Base-by-base conservation (phyloP, 139 green algal species). In the Helicosporidium sp. region DNA sequence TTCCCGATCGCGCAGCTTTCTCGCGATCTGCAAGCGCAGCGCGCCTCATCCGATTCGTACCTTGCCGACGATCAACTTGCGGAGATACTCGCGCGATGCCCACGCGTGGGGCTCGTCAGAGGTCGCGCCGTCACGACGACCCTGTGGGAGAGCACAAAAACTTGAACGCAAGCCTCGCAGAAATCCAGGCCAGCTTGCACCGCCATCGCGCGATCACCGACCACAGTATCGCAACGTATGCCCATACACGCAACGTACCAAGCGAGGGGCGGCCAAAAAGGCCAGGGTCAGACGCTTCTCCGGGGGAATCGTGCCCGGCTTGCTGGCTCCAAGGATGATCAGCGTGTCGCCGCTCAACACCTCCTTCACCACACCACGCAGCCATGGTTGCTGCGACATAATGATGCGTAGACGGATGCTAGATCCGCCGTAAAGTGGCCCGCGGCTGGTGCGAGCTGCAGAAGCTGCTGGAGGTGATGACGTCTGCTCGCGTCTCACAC, bases 71-170 rank as follows among this genome's bases (percentile, higher is more conserved):
- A 67, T 55, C 28, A 81, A 75, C 53, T 84, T 82, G 41, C 88
- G 72, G 43, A 97, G 65, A 42, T 80, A 90, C 58, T 97, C 88
- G n/a, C 81, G 66, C 4, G 73, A 70, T 18, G 82, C 60, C 78
- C 79, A 94, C 7, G 88, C 88, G 53, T 88, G 94, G 2, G 86
- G 69, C 62, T 97, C 88, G 22, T 95, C 87, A n/a, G 49, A 61
- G 3, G 68, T 83, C 23, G 48, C 64, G 17, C 79, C 81, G 63
- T 97, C 87, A 4, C 85, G 69, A 15, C 85, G 76, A n/a, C 76
- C 84, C 83, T 95, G 64, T 51, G 55, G 6, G 44, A 24, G 29
- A 45, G 7, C 23, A 53, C 2, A 15, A 4, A n/a, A n/a, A n/a
- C n/a, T n/a, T n/a, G n/a, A n/a, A n/a, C n/a, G n/a, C n/a, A n/a